Evolutionary conservation across 768 basidiomycete species (phyloP).

Genomic region (Leccinum disarticulatum): DNA sequence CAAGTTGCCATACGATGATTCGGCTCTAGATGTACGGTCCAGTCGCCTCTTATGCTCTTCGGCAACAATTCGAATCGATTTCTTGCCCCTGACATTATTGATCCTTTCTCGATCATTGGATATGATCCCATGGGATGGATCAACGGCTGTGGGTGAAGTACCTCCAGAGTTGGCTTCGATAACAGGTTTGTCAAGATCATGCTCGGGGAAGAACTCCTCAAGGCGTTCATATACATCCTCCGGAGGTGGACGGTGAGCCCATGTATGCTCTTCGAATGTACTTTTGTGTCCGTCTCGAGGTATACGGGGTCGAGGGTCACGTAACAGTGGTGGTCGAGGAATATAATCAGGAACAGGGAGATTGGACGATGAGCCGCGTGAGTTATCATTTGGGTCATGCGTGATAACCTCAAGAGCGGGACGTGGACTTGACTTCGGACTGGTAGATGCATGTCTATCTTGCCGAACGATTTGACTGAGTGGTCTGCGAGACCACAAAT

Average conservation of each 20-base stretch:
- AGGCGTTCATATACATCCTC: constrained; percentile 93
- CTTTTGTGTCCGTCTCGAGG: constrained; percentile 32
- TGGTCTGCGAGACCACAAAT: constrained; percentile 34
- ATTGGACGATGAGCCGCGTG: constrained; percentile 18
- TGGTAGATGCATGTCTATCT: constrained; percentile 5
- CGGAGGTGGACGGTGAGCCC: constrained; percentile 87
- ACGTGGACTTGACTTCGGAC: constrained; percentile 23
- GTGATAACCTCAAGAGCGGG: constrained; percentile 34
- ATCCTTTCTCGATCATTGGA: constrained; percentile 37
- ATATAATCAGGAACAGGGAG: constrained; percentile 21
- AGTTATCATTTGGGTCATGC: constrained; percentile 15
- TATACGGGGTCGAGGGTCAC: constrained; percentile 24
- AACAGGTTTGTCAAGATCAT: constrained; percentile 94
- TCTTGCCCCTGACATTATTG: constrained; percentile 63
- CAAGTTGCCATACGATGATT: constrained; percentile 49
- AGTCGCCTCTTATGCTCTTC: constrained; percentile 81
- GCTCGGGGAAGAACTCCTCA: constrained; percentile 93
- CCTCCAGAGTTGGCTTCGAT: constrained; percentile 84
- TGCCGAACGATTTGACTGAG: constrained; percentile 27
- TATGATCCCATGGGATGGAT: constrained; percentile 44
- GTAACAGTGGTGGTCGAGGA: constrained; percentile 13
- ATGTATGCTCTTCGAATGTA: constrained; percentile 72
- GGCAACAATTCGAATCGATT: constrained; percentile 91
- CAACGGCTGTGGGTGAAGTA: constrained; percentile 69
- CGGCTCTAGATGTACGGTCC: constrained; percentile 66